Evolutionary conservation across 2,329 filamentous ascomycete species (phyloP), one percentile per base, ranked within the genome.

Genomic region (Exophiala viscosa): DNA sequence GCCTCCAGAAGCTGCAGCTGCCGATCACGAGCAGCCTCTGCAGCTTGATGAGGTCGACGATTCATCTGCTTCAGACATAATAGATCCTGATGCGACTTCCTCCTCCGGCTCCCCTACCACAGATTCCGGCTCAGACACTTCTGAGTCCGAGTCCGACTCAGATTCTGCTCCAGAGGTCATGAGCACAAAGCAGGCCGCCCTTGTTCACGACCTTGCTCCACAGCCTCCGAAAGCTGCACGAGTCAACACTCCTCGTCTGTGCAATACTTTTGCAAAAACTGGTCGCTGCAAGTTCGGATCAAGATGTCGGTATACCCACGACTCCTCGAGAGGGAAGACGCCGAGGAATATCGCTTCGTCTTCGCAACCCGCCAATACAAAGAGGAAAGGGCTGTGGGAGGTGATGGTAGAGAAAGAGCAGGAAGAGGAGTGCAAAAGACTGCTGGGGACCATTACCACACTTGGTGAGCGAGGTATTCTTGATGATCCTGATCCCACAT

Each of bases 341-440:
- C n/a, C 17, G 9, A 28, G 3, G n/a, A 41, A 28, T 5, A 17
- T 41, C 15, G 17, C 9, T 11, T 39, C 45, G 5, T 33, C 4
- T 32, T 38, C 41, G 3, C 23, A 5, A 2, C 2, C 23, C 5
- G 33, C 39, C 2, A 4, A 36, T 15, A 38, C 45, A 31, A 54
- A 49, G 47, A 54, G 71, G 52, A 72, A 74, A 60, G 69, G 72
- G 28, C 64, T 77, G 45, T 69, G 70, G 48, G 70, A 76, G 55
- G 66, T 70, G 70, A 67, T 76, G 50, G 59, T 75, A 38, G 69
- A 68, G 32, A 69, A 68, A 44, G 70, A 76, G 60, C 67, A 68
- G 46, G 67, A 71, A 50, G 72, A 75, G 28, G 69, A 73, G 33
- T 64, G 71, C 48, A 69, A 66, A 41, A 68, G 65, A 38, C 65